A percentile compares a stretch with the other conserved stretches of the same genome.
phyloP scores from a whole-genome alignment of 2,329 filamentous ascomycete genomes.

The Epichloe gansuensis region DNA sequence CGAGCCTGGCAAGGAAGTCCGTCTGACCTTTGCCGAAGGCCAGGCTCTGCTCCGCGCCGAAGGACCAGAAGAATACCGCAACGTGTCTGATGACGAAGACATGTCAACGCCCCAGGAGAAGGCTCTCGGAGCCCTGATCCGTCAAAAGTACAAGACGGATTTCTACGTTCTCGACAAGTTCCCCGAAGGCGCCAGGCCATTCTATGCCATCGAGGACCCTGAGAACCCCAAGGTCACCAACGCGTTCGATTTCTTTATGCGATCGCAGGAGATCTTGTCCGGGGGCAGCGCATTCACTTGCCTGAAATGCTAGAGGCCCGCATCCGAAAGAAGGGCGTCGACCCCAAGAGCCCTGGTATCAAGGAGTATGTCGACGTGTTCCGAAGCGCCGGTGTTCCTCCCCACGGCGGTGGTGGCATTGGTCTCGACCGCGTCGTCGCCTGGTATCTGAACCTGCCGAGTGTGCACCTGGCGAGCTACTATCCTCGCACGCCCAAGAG shows the following conservation, averaged over 20 bases:
- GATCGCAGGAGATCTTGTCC: constrained; percentile 84
- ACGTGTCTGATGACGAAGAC: constrained; percentile 67
- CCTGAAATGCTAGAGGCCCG: constrained; percentile 63
- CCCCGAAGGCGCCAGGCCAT: constrained; percentile 43
- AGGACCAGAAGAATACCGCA: constrained; percentile 51
- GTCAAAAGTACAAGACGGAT: constrained; percentile 83
- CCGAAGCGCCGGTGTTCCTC: constrained; percentile 68
- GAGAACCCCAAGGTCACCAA: constrained; percentile 36
- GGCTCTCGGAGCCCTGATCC: constrained; percentile 75
- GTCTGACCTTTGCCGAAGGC: constrained; percentile 66
- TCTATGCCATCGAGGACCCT: constrained; percentile 58
- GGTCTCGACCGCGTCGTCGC: constrained; percentile 78
- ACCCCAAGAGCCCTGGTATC: constrained; percentile 62
- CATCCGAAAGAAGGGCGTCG: constrained; percentile 68
- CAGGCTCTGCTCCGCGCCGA: constrained; percentile 67
- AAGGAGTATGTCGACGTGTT: constrained; percentile 86
- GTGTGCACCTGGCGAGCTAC: constrained; percentile 44
- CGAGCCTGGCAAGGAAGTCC: constrained; percentile 59
- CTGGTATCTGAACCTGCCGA: constrained; percentile 47
- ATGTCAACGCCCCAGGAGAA: constrained; percentile 75
- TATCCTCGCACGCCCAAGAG: constrained; percentile 51
- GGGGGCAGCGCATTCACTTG: constrained; percentile 83
- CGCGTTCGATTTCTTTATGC: constrained; percentile 74
- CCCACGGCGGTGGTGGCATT: constrained; percentile 82
- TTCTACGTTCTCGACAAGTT: constrained; percentile 98